These are phyloP conservation scores for Bonia amplexicaulis DNA, from an alignment of 176 grass and related monocot genomes.

Conservation along the genomic window DNA sequence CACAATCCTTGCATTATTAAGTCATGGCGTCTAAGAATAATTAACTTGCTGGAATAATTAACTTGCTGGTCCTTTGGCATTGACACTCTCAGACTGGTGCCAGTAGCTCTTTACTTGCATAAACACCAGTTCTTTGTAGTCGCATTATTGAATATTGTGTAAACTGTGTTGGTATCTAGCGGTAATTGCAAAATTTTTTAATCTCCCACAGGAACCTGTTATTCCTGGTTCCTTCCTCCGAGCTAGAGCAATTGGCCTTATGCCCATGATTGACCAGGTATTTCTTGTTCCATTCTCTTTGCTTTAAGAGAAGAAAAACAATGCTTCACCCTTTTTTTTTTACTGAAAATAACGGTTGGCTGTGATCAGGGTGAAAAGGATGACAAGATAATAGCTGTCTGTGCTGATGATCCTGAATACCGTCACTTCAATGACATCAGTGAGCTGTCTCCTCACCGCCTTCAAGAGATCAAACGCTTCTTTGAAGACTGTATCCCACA, in stretches of 20 bases:
- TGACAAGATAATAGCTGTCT: conserved; percentile 76
- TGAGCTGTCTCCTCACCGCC: conserved; percentile 57
- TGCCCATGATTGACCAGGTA: conserved; percentile 86
- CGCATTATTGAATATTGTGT: background rate
- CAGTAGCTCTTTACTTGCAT: background rate
- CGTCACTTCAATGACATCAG: conserved; percentile 59
- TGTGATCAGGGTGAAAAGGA: conserved; percentile 53
- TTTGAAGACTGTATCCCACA: conserved; percentile 64
- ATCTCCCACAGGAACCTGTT: conserved; percentile 48
- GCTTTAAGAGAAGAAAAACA: background rate
- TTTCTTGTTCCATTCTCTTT: background rate
- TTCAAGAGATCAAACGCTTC: conserved; percentile 62
- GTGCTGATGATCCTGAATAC: conserved; percentile 69
- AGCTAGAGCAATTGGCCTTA: conserved; percentile 65
- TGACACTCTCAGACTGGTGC: background rate
- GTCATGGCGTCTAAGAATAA: background rate
- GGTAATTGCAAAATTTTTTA: background rate
- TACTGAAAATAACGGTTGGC: background rate
- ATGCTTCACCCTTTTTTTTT: background rate
- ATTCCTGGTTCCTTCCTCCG: conserved; percentile 56
- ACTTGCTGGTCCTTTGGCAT: background rate
- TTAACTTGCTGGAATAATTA: background rate
- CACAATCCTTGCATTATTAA: background rate
- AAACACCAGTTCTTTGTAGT: background rate
- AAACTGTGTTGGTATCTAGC: background rate